Evolutionary conservation across 371 early-diverging fungal genomes (phyloP).

Genomic region (Smittium mucronatum): DNA sequence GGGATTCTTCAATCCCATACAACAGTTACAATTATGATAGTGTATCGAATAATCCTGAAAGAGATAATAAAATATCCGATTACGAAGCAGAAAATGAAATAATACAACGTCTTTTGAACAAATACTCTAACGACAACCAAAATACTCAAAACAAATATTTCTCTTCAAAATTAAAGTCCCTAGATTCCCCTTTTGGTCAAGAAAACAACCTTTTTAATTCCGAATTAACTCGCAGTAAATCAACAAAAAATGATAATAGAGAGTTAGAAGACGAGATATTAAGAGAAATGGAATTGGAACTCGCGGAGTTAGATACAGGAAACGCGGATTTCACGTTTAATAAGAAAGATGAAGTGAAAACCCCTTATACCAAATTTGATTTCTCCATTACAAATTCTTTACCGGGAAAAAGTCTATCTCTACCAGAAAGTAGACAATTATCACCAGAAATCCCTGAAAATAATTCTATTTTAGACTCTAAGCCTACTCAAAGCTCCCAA

Average conservation of each 20-base stretch:
- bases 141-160: neutral
- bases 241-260: neutral
- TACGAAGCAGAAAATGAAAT: neutral
- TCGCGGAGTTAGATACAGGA: neutral
- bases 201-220: neutral
- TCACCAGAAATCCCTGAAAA: too few species aligned
- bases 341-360: neutral
- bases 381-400: too few species aligned
- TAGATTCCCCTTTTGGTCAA: neutral
- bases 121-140: neutral
- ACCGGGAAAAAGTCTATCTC: too few species aligned
- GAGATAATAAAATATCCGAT: neutral
- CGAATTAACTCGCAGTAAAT: neutral
- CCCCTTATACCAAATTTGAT: neutral
- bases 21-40: neutral
- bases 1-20: neutral
- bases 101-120: neutral
- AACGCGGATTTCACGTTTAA: neutral
- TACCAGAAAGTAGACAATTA: too few species aligned
- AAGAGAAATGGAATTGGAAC: neutral
- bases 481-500: too few species aligned
- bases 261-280: neutral
- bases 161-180: neutral
- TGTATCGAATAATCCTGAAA: neutral
- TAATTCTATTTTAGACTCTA: too few species aligned